Evolutionary conservation across 164 flowering plant species (phyloP).

Genomic region (Stephania yunnanensis): DNA sequence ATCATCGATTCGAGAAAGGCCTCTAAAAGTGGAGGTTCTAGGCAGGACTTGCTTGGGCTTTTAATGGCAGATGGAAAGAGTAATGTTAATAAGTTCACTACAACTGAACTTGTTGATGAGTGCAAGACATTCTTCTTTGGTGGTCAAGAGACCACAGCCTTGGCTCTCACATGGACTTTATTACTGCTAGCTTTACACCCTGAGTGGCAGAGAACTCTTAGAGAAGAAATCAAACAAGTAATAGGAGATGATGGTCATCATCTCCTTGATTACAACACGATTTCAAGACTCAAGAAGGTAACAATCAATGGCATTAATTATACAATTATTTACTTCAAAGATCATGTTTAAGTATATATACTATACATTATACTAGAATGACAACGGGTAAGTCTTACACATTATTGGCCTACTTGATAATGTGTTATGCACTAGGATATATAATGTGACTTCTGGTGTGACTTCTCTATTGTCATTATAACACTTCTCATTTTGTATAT

Average conservation of each 20-base stretch:
- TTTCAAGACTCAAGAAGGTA: constrained; percentile 73
- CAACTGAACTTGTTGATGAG: constrained; percentile 68
- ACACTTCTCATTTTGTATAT: no score
- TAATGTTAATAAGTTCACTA: constrained; percentile 28
- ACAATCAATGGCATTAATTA: neutral
- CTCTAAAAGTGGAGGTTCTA: neutral
- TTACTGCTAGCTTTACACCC: constrained; percentile 54
- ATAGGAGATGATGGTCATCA: constrained; percentile 32
- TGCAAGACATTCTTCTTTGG: constrained; percentile 95
- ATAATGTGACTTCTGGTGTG: no score
- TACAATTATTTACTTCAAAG: no score
- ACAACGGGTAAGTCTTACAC: no score
- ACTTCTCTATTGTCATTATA: no score
- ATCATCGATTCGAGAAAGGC: constrained; percentile 40
- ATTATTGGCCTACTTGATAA: no score
- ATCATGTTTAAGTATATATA: no score
- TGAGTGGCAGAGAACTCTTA: constrained; percentile 61
- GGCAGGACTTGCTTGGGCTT: constrained; percentile 49
- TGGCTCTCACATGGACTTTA: constrained; percentile 76
- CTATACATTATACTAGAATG: no score
- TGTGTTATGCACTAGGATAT: no score
- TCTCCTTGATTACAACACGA: constrained; percentile 42
- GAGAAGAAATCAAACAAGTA: constrained; percentile 66
- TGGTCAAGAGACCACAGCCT: constrained; percentile 82
- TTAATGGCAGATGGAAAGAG: constrained; percentile 31